A percentile compares a stretch with the other conserved stretches of the same genome.
These are phyloP conservation scores for Claviceps sp. DNA, from an alignment of 2,329 filamentous ascomycete species.

Conservation along the genomic window DNA sequence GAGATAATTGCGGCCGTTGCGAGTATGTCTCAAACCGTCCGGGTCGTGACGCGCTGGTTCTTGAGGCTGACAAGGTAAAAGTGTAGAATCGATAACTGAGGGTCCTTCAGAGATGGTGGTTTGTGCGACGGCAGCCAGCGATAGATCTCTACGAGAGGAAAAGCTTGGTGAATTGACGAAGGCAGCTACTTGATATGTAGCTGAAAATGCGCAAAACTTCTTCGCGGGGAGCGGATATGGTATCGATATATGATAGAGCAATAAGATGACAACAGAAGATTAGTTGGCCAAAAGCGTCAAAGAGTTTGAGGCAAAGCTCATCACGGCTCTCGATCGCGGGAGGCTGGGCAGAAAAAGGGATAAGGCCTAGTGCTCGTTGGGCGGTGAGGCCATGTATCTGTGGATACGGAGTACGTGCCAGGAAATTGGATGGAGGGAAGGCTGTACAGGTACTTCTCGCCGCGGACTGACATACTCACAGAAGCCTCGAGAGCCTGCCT, in stretches of 20 bases:
- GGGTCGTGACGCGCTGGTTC: no score
- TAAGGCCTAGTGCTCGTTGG: conserved; percentile 4
- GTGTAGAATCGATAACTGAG: neutral
- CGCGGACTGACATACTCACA: no score
- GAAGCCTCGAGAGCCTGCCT: no score
- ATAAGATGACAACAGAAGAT: neutral
- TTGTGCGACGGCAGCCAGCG: neutral
- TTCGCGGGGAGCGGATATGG: neutral
- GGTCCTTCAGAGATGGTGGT: neutral
- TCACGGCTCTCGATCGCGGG: conserved; percentile 6
- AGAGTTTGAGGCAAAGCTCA: conserved; percentile 7
- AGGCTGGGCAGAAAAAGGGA: conserved; percentile 9
- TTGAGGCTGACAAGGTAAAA: neutral
- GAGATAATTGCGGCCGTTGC: neutral
- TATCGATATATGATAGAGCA: neutral
- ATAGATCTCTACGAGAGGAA: neutral
- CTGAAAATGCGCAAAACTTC: conserved; percentile 1
- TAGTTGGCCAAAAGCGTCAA: conserved; percentile 2
- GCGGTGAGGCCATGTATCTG: conserved; percentile 6
- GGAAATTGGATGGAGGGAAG: neutral
- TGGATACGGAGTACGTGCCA: neutral
- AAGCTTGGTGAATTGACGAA: neutral
- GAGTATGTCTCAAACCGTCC: neutral
- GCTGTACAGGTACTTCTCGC: neutral
- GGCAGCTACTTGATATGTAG: neutral